phyloP scores from a whole-genome alignment of 164 flowering plant genomes.

The Houttuynia cordata region DNA sequence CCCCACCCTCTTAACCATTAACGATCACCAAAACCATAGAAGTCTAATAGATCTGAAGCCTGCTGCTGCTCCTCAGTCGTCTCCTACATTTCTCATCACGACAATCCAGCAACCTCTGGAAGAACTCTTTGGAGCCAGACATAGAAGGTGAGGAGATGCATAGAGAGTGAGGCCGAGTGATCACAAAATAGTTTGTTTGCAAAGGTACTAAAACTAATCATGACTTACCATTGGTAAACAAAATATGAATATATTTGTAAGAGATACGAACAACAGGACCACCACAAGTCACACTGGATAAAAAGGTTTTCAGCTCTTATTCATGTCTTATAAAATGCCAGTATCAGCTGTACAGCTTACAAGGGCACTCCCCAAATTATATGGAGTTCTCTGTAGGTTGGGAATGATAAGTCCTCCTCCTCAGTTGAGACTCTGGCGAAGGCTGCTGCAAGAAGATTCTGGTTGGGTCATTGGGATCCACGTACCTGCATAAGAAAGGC shows the following conservation, averaged over 20 bases:
- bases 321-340: not conserved
- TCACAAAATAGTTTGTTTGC: too few species aligned
- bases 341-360: not conserved
- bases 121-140: too few species aligned
- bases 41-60: too few species aligned
- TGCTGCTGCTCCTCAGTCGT: too few species aligned
- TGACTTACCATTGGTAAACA: not conserved
- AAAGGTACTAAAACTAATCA: too few species aligned
- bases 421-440: constrained; percentile 50
- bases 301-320: not conserved
- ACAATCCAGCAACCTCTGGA: too few species aligned
- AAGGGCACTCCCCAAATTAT: not conserved
- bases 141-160: too few species aligned
- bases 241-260: not conserved
- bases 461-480: constrained; percentile 95
- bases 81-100: too few species aligned
- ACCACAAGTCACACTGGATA: not conserved
- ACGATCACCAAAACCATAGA: too few species aligned
- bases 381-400: constrained; percentile 25
- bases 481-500: constrained; percentile 47
- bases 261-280: not conserved
- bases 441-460: constrained; percentile 91
- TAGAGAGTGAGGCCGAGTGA: too few species aligned
- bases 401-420: constrained; percentile 74
- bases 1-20: too few species aligned